Evolutionary conservation across 805 yeast species (phyloP).

Genomic region (Suhomyces emberorum): DNA sequence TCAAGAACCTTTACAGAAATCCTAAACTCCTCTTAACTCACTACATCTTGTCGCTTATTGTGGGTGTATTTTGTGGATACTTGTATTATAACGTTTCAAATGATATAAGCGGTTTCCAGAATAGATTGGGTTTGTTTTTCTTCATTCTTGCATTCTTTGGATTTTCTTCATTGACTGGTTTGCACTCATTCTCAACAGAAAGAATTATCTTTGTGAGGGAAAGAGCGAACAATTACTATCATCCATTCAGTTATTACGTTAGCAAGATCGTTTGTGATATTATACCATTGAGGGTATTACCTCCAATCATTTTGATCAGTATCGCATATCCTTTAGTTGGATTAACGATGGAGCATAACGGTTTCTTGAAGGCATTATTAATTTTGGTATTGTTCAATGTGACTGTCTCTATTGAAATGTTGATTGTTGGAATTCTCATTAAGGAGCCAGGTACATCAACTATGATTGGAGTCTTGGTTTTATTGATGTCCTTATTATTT

Average conservation of each 20-base stretch:
- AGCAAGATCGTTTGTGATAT: conserved; percentile 89
- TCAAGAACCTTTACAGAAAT: conserved; percentile 88
- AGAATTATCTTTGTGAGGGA: conserved; percentile 88
- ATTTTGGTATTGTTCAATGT: conserved; percentile 81
- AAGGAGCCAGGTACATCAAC: conserved; percentile 92
- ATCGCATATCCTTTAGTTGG: conserved; percentile 91
- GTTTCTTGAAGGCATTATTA: conserved; percentile 64
- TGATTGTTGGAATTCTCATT: conserved; percentile 82
- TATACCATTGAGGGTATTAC: conserved; percentile 87
- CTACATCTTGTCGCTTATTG: conserved; percentile 68
- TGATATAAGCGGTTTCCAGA: conserved; percentile 95
- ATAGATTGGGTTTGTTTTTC: conserved; percentile 89
- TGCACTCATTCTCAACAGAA: conserved; percentile 85
- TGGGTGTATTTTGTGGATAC: conserved; percentile 83
- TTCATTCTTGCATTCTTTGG: conserved; percentile 90
- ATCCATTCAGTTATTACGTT: conserved; percentile 78
- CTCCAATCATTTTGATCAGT: conserved; percentile 77
- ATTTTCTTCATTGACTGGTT: conserved; percentile 86
- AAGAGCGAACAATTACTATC: conserved; percentile 90
- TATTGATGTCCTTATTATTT: conserved; percentile 82
- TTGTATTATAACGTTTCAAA: conserved; percentile 79
- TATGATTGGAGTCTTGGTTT: conserved; percentile 76
- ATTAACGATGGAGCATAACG: conserved; percentile 70
- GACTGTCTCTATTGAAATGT: conserved; percentile 78
- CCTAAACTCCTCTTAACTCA: conserved; percentile 87